Evolutionary conservation across 495 filamentous ascomycete genomes (phyloP), one percentile per base, ranked within the genome.

Genomic region (Pseudomonodictys pantanalensis): DNA sequence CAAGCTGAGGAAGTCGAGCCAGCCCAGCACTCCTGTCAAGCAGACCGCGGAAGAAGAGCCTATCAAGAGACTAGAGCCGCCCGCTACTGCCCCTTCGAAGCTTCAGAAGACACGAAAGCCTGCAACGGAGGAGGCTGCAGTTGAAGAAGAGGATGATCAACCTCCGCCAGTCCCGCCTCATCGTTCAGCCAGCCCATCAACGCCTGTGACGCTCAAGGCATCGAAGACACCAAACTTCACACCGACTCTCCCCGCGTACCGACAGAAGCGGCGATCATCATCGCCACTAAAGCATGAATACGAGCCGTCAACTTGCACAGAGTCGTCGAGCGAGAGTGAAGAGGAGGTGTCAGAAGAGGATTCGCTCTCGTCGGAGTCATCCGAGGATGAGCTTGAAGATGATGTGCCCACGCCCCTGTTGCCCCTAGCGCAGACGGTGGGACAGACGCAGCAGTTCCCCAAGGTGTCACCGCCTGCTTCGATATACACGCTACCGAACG

Each of bases 281-380:
- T 97, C 95, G 8, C 95, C 95, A 8, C 78, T 99, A 56, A 99
- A 99, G 73, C 93, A 97, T 66, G 91, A 99, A 75, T 99, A 96
- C 66, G 88, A 90, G 62, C 95, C 95, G 2, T 97, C 93, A 0
- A 92, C 90, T 38, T 83, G 83, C 49, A 88, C 88, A 68, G 55
- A 76, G 44, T 79, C 76, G 24, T 75, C 76, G 11, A 74, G 73
- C 10, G 77, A 77, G 33, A 78, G 72, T 33, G 73, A 73, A 10
- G 58, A 71, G 11, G 71, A 63, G 9, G 44, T 62, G 22, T 28
- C 53, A 18, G 68, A 70, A 10, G 65, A 68, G 20, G 58, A 65
- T 5, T 69, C 67, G 2, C 28, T 65, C 6, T 72, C 70, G 8
- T 73, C 71, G 7, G 74, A 77, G n/a, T 83, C 78, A 20, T 79